phyloP scores from a whole-genome alignment of 176 grass and related monocot species.

The Poa pratensis region DNA sequence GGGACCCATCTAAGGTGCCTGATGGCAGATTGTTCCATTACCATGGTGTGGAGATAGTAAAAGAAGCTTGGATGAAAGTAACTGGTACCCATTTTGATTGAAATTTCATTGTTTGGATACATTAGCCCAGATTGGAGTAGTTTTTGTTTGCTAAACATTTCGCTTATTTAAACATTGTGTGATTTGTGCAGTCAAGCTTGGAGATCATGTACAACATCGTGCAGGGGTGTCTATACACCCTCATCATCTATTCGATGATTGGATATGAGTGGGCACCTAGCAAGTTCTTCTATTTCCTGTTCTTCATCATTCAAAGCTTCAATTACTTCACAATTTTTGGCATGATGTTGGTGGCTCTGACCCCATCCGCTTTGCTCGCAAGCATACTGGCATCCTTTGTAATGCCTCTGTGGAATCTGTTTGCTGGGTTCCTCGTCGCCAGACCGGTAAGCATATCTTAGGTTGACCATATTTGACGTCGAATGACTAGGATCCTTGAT shows the following conservation, averaged over 20 bases:
- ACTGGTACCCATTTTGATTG: neutral
- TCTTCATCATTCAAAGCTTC: conserved; percentile 73
- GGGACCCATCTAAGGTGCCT: no score
- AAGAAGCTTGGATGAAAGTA: no score
- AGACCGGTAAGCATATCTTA: conserved; percentile 54
- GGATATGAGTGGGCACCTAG: conserved; percentile 67
- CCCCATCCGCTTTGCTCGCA: conserved; percentile 65
- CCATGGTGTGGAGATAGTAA: no score
- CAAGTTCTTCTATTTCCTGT: conserved; percentile 83
- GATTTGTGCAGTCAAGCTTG: conserved; percentile 52
- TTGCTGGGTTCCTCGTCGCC: conserved; percentile 68
- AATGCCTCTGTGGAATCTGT: conserved; percentile 75
- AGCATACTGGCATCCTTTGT: conserved; percentile 60
- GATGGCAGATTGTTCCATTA: no score
- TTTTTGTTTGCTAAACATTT: neutral
- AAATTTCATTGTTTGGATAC: neutral
- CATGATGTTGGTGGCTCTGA: conserved; percentile 76
- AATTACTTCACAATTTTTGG: conserved; percentile 77
- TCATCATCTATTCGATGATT: conserved; percentile 74
- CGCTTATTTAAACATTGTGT: conserved; percentile 1
- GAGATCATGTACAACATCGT: conserved; percentile 70
- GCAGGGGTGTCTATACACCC: conserved; percentile 62
- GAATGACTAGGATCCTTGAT: neutral
- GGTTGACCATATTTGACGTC: neutral
- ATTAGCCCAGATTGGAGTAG: neutral